Conservation (phyloP, 306 rosid genomes). For the Cucumis melo region DNA sequence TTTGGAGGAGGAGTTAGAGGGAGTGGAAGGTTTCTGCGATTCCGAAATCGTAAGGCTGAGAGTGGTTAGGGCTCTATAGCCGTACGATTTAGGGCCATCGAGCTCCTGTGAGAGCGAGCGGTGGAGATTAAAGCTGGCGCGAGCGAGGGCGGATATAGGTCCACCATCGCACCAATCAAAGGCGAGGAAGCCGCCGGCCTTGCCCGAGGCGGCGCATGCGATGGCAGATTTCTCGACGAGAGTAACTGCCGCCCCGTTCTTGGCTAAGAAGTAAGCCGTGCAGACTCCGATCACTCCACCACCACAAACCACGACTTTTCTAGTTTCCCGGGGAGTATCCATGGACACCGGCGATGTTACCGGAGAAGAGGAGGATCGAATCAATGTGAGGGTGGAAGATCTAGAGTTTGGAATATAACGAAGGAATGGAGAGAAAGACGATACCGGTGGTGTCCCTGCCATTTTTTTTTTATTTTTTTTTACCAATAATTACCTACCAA, state of each 20-base stretch:
- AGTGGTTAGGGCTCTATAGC: conserved; percentile 58
- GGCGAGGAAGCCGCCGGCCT: conserved; percentile 91
- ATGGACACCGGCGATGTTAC: conserved; percentile 10
- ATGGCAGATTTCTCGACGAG: conserved; percentile 65
- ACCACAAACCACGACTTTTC: conserved; percentile 66
- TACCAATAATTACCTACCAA: background rate
- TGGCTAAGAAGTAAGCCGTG: conserved; percentile 69
- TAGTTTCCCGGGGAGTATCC: conserved; percentile 22
- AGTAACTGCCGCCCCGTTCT: conserved; percentile 68
- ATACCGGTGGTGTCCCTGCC: background rate
- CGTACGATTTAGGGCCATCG: conserved; percentile 61
- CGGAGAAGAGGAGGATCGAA: conserved; percentile 7
- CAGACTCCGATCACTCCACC: conserved; percentile 77
- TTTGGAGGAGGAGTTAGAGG: conserved; percentile 13
- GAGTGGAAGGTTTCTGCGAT: conserved; percentile 5
- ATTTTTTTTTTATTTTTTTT: too few species aligned
- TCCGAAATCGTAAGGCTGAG: conserved; percentile 56
- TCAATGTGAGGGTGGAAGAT: background rate
- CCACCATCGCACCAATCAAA: conserved; percentile 89
- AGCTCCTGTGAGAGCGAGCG: conserved; percentile 56
- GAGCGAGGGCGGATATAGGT: conserved; percentile 51
- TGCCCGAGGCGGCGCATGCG: conserved; percentile 90
- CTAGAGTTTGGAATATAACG: conserved; percentile 6
- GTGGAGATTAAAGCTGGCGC: conserved; percentile 73
- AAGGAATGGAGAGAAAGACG: conserved; percentile 9